Evolutionary conservation across 116 monocot genomes (phyloP).

Genomic region (Cymodocea nodosa): DNA sequence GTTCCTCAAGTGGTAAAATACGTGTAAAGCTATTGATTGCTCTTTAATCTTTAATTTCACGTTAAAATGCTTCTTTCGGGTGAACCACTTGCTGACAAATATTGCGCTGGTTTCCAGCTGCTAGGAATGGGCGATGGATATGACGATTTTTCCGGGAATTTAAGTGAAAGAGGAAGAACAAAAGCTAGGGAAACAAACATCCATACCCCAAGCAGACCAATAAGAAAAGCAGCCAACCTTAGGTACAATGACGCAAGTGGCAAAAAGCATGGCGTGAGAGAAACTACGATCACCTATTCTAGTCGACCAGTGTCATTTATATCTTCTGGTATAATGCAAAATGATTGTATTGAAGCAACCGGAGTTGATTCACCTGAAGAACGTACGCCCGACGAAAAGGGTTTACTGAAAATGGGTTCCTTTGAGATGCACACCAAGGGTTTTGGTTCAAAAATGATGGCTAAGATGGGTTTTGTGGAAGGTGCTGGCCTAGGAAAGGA

Average conservation of each 20-base stretch:
- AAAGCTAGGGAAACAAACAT: slow-evolving; percentile 3
- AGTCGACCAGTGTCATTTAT: slow-evolving; percentile 73
- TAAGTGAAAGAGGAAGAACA: slow-evolving; percentile 2
- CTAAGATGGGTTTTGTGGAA: slow-evolving; percentile 90
- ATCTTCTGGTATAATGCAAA: slow-evolving; percentile 58
- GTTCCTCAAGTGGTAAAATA: slow-evolving; percentile 41
- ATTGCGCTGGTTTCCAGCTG: slow-evolving; percentile 31
- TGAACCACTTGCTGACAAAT: slow-evolving; percentile 2
- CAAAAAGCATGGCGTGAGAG: slow-evolving; percentile 16
- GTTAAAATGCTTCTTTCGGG: not conserved
- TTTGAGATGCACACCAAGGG: slow-evolving; percentile 94
- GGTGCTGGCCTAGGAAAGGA: slow-evolving; percentile 76
- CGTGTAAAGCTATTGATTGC: slow-evolving; percentile 60
- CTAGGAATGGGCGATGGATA: slow-evolving; percentile 31
- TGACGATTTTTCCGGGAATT: slow-evolving; percentile 39
- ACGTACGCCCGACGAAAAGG: slow-evolving; percentile 3
- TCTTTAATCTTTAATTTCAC: not conserved
- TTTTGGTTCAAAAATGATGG: slow-evolving; percentile 90
- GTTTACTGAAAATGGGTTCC: slow-evolving; percentile 37
- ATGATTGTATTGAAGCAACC: slow-evolving; percentile 17
- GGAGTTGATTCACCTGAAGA: slow-evolving; percentile 14
- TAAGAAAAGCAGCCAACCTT: slow-evolving; percentile 5
- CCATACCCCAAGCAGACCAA: slow-evolving; percentile 31
- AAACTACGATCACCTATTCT: slow-evolving; percentile 19
- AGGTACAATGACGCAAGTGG: slow-evolving; percentile 8